Base-by-base conservation (phyloP, 1,284 basidiomycete species). In the Meira nashicola region DNA sequence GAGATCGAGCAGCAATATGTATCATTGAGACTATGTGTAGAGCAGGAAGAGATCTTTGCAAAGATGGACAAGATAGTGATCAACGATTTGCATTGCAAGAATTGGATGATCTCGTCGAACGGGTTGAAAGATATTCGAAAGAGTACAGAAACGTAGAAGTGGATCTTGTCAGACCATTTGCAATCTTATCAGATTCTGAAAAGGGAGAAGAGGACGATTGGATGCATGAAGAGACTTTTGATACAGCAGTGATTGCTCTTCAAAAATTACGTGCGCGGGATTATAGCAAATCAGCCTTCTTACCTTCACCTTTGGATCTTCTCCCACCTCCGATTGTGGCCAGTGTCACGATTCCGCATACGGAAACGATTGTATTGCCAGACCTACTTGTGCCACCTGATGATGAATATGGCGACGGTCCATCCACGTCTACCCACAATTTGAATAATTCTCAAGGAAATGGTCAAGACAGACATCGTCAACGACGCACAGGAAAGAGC, bases 1-100 rank as follows among this genome's bases (percentile, higher is more conserved):
- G 89, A 0, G 89, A 92, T 76, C 84, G 86, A 50, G 90, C 90
- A 0, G 88, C 89, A 1, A 80, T 91, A 19, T 92, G 89, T 78
- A 90, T 92, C 17, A 88, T 86, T 7, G 91, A 95, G 76, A 90
- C 89, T 9, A 81, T 95, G 38, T 71, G 70, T 54, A 65, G 71
- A 17, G 72, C 70, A 2, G 76, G 72, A 14, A 57, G 62, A 4
- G 71, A 76, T 40, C 64, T 78, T 5, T 38, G 52, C 7, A 58
- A 59, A 19, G 57, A 53, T n/a, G 55, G 55, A 1, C 51, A 57
- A 10, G 58, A 41, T 12, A 39, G 46, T n/a, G 19, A 44, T 37
- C 28, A 33, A 8, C 28, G 28, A 33, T 17, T 25, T 3, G 60
- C 58, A 1, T 41, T 47, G 12, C 38, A 55, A 23, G 65, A 77